These are phyloP conservation scores for Diaporthe australafricana DNA, from an alignment of 2,329 filamentous ascomycete genomes.

Conservation along the genomic window DNA sequence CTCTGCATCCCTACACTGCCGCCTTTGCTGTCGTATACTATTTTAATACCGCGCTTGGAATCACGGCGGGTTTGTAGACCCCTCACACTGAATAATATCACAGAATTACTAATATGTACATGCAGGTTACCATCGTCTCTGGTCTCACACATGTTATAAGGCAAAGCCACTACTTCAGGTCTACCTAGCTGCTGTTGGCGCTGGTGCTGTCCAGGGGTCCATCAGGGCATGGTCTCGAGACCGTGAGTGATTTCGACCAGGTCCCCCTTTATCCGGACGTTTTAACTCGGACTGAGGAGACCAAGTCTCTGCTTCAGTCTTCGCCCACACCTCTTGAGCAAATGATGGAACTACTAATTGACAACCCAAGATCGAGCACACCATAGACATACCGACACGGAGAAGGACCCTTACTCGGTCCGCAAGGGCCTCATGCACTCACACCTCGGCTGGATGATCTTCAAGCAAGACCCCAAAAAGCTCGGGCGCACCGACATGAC, in stretches of 20 bases:
- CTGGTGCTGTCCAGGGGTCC: conserved; percentile 86
- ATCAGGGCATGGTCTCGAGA: conserved; percentile 91
- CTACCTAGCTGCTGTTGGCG: conserved; percentile 84
- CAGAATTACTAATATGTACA: neutral
- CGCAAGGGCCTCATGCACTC: conserved; percentile 89
- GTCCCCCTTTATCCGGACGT: neutral
- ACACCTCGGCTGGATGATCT: conserved; percentile 90
- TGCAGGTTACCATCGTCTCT: conserved; percentile 80
- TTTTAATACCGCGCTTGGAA: conserved; percentile 84
- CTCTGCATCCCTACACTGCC: conserved; percentile 76
- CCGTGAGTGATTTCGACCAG: conserved; percentile 3
- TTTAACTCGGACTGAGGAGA: neutral
- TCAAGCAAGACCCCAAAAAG: conserved; percentile 92
- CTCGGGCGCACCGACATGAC: conserved; percentile 90
- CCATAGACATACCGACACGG: conserved; percentile 91
- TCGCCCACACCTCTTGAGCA: conserved; percentile 88
- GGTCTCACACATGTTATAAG: conserved; percentile 88
- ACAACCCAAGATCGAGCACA: conserved; percentile 77
- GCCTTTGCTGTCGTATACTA: conserved; percentile 83
- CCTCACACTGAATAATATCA: no score
- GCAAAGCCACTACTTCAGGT: conserved; percentile 81
- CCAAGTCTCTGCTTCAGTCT: conserved; percentile 50
- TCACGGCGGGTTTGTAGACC: conserved; percentile 66
- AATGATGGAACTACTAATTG: conserved; percentile 32
- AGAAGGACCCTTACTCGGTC: conserved; percentile 92